Conservation (phyloP, 1,284 basidiomycete species). For the Heterobasidion occidentale region DNA sequence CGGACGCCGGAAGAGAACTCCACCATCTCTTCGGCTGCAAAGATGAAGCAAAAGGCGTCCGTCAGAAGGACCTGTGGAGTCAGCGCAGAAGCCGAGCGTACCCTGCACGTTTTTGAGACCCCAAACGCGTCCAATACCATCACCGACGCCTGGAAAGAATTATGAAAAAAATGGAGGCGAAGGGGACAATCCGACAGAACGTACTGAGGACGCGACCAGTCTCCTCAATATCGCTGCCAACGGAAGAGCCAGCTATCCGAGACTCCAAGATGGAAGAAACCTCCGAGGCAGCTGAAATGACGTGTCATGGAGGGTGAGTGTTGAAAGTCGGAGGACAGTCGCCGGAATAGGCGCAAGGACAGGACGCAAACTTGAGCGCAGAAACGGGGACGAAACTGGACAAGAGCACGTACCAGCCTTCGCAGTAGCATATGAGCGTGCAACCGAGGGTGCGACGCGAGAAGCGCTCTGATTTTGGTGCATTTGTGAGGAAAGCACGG, state of each 20-base stretch:
- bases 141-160: constrained; percentile 78
- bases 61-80: constrained; percentile 10
- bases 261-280: constrained; percentile 98
- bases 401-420: constrained; percentile 76
- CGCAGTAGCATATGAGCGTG: constrained; percentile 92
- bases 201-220: constrained; percentile 95
- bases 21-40: constrained; percentile 98
- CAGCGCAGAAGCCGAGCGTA: constrained; percentile 24
- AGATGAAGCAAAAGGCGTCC: not conserved
- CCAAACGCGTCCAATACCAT: constrained; percentile 99
- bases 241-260: constrained; percentile 89
- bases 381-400: not conserved
- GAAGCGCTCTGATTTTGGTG: constrained; percentile 31
- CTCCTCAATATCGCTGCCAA: constrained; percentile 95
- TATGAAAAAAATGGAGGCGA: constrained; percentile 5
- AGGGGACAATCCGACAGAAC: constrained; percentile 23
- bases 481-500: constrained; percentile 15
- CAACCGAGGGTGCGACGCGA: constrained; percentile 39
- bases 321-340: not conserved
- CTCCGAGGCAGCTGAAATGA: constrained; percentile 88
- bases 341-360: constrained; percentile 1
- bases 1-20: constrained; percentile 99
- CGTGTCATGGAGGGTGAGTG: constrained; percentile 27
- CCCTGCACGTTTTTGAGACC: constrained; percentile 88
- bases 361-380: not conserved